Evolutionary conservation across 78 protist genomes (phyloP).

Genomic region (Chrysochromulina tobinii): DNA sequence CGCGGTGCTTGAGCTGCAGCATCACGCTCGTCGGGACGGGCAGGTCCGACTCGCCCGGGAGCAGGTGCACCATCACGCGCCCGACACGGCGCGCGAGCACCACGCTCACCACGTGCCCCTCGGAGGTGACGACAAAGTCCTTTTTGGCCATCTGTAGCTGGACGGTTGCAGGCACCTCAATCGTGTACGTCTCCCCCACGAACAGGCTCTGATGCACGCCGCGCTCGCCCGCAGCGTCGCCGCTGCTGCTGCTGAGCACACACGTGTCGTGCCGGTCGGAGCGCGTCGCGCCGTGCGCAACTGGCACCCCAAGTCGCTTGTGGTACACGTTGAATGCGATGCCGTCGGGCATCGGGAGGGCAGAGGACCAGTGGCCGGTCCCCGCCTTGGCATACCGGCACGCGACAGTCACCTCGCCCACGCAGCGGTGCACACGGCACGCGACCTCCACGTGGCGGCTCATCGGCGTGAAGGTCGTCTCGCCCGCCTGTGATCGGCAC

Average conservation of each 20-base stretch:
- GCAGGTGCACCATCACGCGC: background rate
- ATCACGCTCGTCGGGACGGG: background rate
- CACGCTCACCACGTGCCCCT: background rate
- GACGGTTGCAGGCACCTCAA: background rate
- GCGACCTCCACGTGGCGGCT: too few species aligned
- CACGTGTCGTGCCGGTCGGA: background rate
- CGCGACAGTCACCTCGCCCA: background rate
- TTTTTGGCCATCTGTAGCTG: too few species aligned
- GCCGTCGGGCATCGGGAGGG: background rate
- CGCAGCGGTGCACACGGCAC: too few species aligned
- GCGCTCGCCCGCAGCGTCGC: too few species aligned
- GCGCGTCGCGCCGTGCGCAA: background rate
- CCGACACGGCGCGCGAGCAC: background rate
- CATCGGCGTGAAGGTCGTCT: too few species aligned
- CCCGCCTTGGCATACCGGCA: background rate
- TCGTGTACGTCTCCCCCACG: background rate
- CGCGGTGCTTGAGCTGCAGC: background rate
- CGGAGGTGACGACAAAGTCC: too few species aligned
- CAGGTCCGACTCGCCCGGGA: background rate
- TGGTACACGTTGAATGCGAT: background rate
- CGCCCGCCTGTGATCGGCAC: too few species aligned
- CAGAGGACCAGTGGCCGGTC: background rate
- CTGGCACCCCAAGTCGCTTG: background rate
- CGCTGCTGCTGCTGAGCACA: background rate
- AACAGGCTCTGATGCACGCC: background rate